Conservation (phyloP, 2,329 filamentous ascomycete genomes). For the Chaetomium globosum region DNA sequence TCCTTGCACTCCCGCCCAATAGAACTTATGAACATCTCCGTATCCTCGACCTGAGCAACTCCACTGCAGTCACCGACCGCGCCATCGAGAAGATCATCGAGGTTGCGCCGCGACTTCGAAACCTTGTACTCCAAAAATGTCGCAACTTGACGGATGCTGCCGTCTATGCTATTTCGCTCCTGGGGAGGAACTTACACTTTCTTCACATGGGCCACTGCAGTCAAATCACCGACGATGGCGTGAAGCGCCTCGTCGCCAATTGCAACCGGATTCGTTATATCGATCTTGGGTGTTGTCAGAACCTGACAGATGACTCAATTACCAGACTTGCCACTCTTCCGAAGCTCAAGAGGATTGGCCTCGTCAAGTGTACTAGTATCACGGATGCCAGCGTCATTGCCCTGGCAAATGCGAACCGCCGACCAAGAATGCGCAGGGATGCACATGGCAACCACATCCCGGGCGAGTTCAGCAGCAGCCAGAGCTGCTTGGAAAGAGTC, state of each 20-base stretch:
- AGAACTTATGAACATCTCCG: slow-evolving; percentile 81
- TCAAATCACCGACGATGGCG: slow-evolving; percentile 85
- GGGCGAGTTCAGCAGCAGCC: slow-evolving; percentile 55
- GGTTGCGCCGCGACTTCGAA: slow-evolving; percentile 83
- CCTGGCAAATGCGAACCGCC: slow-evolving; percentile 70
- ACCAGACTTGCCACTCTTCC: slow-evolving; percentile 81
- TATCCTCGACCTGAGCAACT: slow-evolving; percentile 92
- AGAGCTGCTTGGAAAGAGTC: slow-evolving; percentile 80
- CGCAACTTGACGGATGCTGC: slow-evolving; percentile 87
- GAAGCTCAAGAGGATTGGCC: slow-evolving; percentile 89
- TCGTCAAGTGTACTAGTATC: slow-evolving; percentile 91
- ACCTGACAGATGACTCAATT: slow-evolving; percentile 85
- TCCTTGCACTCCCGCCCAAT: slow-evolving; percentile 71
- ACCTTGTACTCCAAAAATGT: slow-evolving; percentile 93
- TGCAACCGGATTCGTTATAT: slow-evolving; percentile 98
- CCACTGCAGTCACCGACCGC: slow-evolving; percentile 78
- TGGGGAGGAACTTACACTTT: slow-evolving; percentile 96
- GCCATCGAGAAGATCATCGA: slow-evolving; percentile 87
- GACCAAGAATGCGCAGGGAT: slow-evolving; percentile 54
- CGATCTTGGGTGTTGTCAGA: slow-evolving; percentile 90
- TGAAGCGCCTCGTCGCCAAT: slow-evolving; percentile 76
- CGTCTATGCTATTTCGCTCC: slow-evolving; percentile 80
- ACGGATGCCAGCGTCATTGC: slow-evolving; percentile 88
- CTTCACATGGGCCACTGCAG: slow-evolving; percentile 93
- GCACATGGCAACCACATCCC: slow-evolving; percentile 49